phyloP scores from a whole-genome alignment of 2,329 filamentous ascomycete species.

The Monosporascus sp. region DNA sequence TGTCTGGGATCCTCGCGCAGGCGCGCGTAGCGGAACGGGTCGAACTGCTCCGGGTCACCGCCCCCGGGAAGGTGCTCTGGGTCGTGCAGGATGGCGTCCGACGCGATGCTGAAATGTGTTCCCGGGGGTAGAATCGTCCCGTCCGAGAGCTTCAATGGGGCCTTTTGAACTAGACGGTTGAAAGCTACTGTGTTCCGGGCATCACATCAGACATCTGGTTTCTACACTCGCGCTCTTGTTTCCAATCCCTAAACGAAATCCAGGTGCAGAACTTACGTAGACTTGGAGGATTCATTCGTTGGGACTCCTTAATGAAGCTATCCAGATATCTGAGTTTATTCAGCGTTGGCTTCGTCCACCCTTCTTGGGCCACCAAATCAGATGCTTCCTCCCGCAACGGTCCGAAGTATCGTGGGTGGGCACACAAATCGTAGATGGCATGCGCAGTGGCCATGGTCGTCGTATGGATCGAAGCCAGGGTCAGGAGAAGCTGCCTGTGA shows the following conservation, averaged over 20 bases:
- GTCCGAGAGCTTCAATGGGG: not conserved
- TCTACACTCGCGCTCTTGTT: too few relatives aligned
- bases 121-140: not conserved
- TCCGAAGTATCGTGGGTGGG: not conserved
- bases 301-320: constrained; percentile 14
- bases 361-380: not conserved
- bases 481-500: not conserved
- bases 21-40: not conserved
- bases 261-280: not conserved
- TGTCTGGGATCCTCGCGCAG: not conserved
- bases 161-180: not conserved
- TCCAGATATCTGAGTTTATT: constrained; percentile 11
- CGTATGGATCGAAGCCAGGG: constrained; percentile 1
- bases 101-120: constrained; percentile 2
- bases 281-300: not conserved
- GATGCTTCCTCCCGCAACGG: not conserved
- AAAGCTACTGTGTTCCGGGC: not conserved
- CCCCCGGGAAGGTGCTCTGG: too few relatives aligned
- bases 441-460: not conserved
- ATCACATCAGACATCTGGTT: too few relatives aligned
- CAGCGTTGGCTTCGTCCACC: not conserved
- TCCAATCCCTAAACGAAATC: not conserved
- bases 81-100: not conserved
- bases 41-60: not conserved
- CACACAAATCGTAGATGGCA: not conserved